A percentile compares a stretch with the other conserved stretches of the same genome.
Conservation (phyloP, 768 basidiomycete species). For the Neoboletus subvelutipes region DNA sequence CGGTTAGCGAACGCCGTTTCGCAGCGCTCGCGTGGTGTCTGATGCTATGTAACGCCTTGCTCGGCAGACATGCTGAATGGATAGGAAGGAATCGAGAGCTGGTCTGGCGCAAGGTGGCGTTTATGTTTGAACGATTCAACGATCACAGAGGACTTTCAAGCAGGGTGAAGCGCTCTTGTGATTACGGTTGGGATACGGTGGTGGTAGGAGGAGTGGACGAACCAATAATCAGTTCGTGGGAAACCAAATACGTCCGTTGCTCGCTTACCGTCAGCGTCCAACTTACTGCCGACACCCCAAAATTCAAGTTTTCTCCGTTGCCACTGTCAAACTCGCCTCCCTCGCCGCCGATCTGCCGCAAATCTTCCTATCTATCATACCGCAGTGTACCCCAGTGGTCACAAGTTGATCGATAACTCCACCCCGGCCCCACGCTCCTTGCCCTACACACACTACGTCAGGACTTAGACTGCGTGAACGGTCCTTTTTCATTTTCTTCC, state of each 20-base stretch:
- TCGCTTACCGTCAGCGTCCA: not conserved
- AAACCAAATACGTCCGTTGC: not conserved
- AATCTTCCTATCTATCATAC: slow-evolving; percentile 24
- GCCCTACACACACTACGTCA: too few relatives aligned
- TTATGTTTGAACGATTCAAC: not conserved
- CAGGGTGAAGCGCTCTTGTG: not conserved
- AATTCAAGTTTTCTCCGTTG: slow-evolving; percentile 43
- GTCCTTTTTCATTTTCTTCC: not conserved
- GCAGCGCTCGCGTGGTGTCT: not conserved
- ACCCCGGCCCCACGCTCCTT: not conserved
- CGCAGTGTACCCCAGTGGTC: not conserved
- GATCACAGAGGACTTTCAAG: not conserved
- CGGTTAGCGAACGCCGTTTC: not conserved
- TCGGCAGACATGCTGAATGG: not conserved
- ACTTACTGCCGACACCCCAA: not conserved
- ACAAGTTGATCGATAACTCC: not conserved
- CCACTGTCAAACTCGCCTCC: slow-evolving; percentile 68
- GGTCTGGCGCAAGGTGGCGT: not conserved
- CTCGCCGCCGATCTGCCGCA: slow-evolving; percentile 67
- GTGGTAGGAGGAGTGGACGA: not conserved
- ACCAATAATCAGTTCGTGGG: not conserved
- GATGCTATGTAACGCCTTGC: not conserved
- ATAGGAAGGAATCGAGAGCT: not conserved
- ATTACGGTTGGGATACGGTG: not conserved
- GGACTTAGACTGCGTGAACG: too few relatives aligned